A percentile compares a stretch with the other conserved stretches of the same genome.
Conservation (phyloP, 108 stramenopile species). For the Phaeodactylum tricornutum region DNA sequence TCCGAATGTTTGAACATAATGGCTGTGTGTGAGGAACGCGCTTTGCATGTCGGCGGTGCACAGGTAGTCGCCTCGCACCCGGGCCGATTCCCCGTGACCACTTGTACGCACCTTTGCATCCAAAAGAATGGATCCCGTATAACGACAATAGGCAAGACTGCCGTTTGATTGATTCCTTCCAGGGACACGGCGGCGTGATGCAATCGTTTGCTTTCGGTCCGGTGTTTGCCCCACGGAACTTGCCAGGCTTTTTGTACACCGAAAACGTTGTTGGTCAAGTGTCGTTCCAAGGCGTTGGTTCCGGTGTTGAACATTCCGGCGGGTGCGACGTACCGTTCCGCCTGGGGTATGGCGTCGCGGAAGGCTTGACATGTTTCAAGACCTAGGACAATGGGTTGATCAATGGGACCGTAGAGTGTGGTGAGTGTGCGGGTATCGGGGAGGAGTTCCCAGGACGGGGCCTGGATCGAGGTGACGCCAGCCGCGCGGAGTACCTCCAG, state of each 20-base stretch:
- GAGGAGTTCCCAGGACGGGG: too few species aligned
- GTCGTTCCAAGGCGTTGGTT: neutral
- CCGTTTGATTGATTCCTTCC: slow-evolving; percentile 49
- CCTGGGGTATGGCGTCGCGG: too few species aligned
- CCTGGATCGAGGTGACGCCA: too few species aligned
- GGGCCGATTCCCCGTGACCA: too few species aligned
- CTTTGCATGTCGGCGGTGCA: too few species aligned
- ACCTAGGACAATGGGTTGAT: slow-evolving; percentile 44
- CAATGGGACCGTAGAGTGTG: slow-evolving; percentile 57
- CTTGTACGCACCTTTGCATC: slow-evolving; percentile 49
- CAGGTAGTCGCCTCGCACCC: too few species aligned
- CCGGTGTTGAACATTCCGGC: slow-evolving; percentile 6
- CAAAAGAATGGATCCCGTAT: slow-evolving; percentile 82
- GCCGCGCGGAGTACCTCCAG: too few species aligned
- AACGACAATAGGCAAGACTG: slow-evolving; percentile 60
- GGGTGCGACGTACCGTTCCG: too few species aligned
- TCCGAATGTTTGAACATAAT: too few species aligned
- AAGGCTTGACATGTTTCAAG: slow-evolving; percentile 23
- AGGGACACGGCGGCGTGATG: too few species aligned
- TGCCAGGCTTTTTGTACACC: slow-evolving; percentile 47
- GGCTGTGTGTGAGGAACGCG: too few species aligned
- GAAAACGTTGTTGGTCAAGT: neutral
- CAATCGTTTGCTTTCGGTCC: slow-evolving; percentile 21
- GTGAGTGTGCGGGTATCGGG: too few species aligned
- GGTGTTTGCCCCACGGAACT: slow-evolving; percentile 68